phyloP scores from a whole-genome alignment of 345 rosid species.

The Brassica incana region DNA sequence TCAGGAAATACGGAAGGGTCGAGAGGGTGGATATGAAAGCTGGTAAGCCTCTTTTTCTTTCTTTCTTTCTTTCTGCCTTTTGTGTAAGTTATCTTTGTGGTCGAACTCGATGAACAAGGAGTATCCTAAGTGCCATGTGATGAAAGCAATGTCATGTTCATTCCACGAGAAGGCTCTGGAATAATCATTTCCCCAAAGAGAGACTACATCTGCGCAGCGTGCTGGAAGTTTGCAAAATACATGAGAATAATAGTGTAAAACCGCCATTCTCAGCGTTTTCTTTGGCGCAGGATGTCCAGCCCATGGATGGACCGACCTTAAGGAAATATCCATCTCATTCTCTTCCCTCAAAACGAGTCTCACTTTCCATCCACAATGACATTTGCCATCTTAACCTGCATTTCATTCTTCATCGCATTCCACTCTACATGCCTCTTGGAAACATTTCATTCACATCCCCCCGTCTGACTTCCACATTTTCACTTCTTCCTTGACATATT shows the following conservation, averaged over 20 bases:
- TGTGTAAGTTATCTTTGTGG: not conserved
- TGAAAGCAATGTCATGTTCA: not conserved
- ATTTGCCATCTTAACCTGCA: not conserved
- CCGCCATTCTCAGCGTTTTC: constrained; percentile 90
- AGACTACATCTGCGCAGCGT: not conserved
- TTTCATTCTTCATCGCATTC: not conserved
- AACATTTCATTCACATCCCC: constrained; percentile 44
- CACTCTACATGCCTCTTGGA: constrained; percentile 42
- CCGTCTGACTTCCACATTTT: constrained; percentile 50
- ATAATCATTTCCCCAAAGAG: not conserved
- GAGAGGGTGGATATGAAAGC: constrained; percentile 95
- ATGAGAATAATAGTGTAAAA: constrained; percentile 48
- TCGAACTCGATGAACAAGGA: not conserved
- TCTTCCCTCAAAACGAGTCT: constrained; percentile 9
- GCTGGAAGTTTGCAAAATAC: not conserved
- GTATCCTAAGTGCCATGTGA: not conserved
- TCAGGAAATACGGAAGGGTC: constrained; percentile 82
- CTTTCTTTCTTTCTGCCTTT: not conserved
- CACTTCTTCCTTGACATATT: constrained; percentile 90
- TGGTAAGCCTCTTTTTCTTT: constrained; percentile 49
- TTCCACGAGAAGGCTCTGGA: not conserved
- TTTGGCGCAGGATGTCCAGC: constrained; percentile 89
- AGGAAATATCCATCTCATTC: constrained; percentile 53
- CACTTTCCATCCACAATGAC: not conserved
- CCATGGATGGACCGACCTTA: constrained; percentile 51